A percentile compares a stretch with the other conserved stretches of the same genome.
Conservation (phyloP, 306 rosid species). For the Urtica urens region DNA sequence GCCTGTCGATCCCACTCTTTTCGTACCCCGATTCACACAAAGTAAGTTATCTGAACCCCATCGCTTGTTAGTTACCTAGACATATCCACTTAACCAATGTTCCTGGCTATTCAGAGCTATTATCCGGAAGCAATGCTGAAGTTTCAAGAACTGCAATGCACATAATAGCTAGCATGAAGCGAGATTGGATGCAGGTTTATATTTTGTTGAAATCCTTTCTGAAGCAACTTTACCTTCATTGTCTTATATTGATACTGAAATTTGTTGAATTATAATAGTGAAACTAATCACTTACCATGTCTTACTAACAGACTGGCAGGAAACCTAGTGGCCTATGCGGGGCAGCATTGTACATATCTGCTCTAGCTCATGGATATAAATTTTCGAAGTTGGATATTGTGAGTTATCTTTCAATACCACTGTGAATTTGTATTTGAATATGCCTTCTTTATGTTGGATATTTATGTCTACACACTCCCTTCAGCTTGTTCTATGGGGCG, state of each 20-base stretch:
- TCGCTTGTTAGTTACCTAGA: neutral
- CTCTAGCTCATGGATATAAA: constrained; percentile 58
- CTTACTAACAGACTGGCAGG: constrained; percentile 62
- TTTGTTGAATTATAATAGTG: neutral
- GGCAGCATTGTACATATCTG: constrained; percentile 78
- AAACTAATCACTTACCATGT: constrained; percentile 2
- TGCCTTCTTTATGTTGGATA: neutral
- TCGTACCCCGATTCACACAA: constrained; percentile 46
- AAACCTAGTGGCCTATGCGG: constrained; percentile 89
- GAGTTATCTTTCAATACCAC: constrained; percentile 20
- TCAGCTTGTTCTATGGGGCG: too few relatives aligned
- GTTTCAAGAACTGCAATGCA: constrained; percentile 60
- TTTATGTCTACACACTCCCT: too few relatives aligned
- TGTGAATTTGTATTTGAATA: neutral
- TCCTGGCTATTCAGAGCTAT: constrained; percentile 18
- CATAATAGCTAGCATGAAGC: constrained; percentile 76
- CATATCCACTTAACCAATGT: too few relatives aligned
- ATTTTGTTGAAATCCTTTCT: neutral
- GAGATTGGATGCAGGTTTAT: constrained; percentile 88
- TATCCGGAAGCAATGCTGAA: constrained; percentile 29
- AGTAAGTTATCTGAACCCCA: constrained; percentile 34
- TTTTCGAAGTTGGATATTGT: constrained; percentile 70
- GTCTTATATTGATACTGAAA: too few relatives aligned
- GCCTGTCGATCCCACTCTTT: constrained; percentile 78
- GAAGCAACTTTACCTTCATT: too few relatives aligned